These are phyloP conservation scores for Begonia masoniana DNA, from an alignment of 306 rosid species.

Conservation along the genomic window DNA sequence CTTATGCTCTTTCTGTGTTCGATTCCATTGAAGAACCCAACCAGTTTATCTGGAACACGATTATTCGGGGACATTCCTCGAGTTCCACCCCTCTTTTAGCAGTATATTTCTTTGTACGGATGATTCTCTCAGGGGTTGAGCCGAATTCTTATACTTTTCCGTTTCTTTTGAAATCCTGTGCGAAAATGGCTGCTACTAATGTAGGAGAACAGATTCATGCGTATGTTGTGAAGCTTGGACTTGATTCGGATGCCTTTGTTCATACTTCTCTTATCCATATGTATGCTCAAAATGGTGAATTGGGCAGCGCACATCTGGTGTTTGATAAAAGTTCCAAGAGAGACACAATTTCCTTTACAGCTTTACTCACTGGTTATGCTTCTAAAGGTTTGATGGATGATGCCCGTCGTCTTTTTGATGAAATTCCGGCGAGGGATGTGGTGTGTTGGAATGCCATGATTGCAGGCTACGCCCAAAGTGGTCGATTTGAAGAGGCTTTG, in stretches of 20 bases:
- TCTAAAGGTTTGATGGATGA: conserved; percentile 39
- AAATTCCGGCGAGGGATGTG: conserved; percentile 44
- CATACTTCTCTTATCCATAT: conserved; percentile 52
- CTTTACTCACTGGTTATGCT: conserved; percentile 49
- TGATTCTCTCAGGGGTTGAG: conserved; percentile 28
- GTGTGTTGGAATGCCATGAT: conserved; percentile 92
- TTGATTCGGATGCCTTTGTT: conserved; percentile 34
- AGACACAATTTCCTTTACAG: conserved; percentile 66
- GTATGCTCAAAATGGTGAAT: conserved; percentile 42
- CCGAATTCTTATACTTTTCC: conserved; percentile 79
- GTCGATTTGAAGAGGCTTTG: conserved; percentile 43
- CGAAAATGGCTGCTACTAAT: conserved; percentile 23
- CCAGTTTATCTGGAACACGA: conserved; percentile 48
- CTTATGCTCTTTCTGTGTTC: conserved; percentile 52
- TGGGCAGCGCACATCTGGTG: conserved; percentile 37
- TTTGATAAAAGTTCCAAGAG: conserved; percentile 45
- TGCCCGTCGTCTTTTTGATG: conserved; percentile 45
- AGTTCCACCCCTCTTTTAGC: conserved; percentile 26
- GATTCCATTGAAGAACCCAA: conserved; percentile 24
- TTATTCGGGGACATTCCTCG: conserved; percentile 45
- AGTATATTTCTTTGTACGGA: conserved; percentile 18
- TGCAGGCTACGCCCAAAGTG: conserved; percentile 52
- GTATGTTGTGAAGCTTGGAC: conserved; percentile 41
- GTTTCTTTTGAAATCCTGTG: conserved; percentile 49
- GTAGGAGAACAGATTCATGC: conserved; percentile 63